A percentile compares a stretch with the other conserved stretches of the same genome.
These are phyloP conservation scores for Solanum aculeatissimum DNA, from an alignment of 305 asterid species.

Conservation along the genomic window DNA sequence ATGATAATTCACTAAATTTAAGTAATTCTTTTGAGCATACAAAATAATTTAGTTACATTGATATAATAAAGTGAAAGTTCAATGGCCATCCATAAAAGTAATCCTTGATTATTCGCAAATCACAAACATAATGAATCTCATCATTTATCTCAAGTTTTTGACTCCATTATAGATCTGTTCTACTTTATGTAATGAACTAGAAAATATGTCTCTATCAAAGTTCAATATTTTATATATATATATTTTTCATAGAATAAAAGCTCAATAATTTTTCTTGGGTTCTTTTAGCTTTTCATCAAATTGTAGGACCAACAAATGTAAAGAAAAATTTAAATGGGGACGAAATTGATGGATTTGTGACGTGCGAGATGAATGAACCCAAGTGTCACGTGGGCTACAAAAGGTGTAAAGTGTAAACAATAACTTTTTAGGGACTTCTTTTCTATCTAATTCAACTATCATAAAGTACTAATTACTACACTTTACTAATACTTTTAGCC, in stretches of 20 bases:
- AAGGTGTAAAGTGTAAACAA: not conserved
- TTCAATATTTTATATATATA: not conserved
- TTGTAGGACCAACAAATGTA: not conserved
- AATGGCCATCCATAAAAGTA: not conserved
- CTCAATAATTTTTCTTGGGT: not conserved
- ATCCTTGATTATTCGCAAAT: not conserved
- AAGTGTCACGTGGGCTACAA: not conserved
- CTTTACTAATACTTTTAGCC: not conserved
- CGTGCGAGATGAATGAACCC: not conserved
- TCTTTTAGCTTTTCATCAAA: not conserved
- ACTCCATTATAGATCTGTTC: not conserved
- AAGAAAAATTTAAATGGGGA: not conserved
- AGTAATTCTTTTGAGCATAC: not conserved
- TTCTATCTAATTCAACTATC: not conserved
- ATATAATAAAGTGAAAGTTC: not conserved
- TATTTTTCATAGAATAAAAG: not conserved
- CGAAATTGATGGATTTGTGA: not conserved
- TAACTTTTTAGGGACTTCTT: not conserved
- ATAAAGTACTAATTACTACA: not conserved
- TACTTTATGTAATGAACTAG: not conserved
- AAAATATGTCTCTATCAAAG: not conserved
- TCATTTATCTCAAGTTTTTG: not conserved
- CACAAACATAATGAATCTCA: not conserved
- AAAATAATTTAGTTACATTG: not conserved
- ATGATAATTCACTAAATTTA: not conserved